Evolutionary conservation across 371 early-diverging fungal species (phyloP).

Genomic region (Dentiscutata heterogama): DNA sequence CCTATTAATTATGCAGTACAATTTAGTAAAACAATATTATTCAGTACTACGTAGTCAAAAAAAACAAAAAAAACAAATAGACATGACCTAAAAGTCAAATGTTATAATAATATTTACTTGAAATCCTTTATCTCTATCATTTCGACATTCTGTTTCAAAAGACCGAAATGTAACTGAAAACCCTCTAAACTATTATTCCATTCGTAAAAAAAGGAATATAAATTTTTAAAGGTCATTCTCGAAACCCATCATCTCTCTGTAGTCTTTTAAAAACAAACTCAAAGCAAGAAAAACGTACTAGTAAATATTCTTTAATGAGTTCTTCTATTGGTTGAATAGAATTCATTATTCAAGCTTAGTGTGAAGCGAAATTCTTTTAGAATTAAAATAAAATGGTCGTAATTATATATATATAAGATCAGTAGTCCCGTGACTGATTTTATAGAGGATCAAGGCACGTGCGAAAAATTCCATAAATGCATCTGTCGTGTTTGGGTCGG

Average conservation of each 20-base stretch:
- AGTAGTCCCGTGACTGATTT: too few species aligned
- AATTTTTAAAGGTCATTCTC: background rate
- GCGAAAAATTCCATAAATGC: too few species aligned
- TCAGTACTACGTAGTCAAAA: too few species aligned
- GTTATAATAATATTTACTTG: constrained; percentile 55
- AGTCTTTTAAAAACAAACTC: background rate
- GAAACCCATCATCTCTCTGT: background rate
- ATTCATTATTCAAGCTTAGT: constrained; percentile 56
- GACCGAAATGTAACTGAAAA: constrained; percentile 72
- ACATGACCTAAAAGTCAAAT: too few species aligned
- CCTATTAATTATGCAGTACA: constrained; percentile 50
- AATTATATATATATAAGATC: too few species aligned
- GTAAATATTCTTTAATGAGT: constrained; percentile 74
- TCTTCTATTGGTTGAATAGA: constrained; percentile 75
- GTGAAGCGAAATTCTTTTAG: too few species aligned
- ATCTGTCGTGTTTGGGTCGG: too few species aligned
- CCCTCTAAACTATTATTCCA: constrained; percentile 65
- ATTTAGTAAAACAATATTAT: too few species aligned
- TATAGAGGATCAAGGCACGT: too few species aligned
- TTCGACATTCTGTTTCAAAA: constrained; percentile 66
- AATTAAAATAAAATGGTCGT: too few species aligned
- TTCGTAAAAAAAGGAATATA: constrained; percentile 18
- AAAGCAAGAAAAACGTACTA: constrained; percentile 56
- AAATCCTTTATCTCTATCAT: constrained; percentile 74
- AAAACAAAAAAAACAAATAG: background rate